These are phyloP conservation scores for Mortierella hygrophila DNA, from an alignment of 192 early-diverging fungal species.

Conservation along the genomic window DNA sequence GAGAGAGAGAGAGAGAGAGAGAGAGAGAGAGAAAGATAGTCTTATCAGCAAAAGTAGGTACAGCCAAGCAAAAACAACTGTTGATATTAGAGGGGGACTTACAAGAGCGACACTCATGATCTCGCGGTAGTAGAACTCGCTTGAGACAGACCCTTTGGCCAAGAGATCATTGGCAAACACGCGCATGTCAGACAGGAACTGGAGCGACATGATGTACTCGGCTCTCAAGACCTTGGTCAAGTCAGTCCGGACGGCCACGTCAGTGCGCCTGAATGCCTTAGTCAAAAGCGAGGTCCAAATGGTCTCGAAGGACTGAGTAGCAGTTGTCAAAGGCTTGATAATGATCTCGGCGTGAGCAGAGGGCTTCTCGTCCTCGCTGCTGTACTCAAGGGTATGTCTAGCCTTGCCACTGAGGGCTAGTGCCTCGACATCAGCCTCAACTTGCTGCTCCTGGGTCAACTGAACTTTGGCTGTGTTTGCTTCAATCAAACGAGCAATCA, in stretches of 20 bases:
- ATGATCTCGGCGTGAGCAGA: neutral
- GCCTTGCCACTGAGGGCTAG: neutral
- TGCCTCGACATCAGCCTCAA: conserved; percentile 17
- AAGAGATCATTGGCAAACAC: conserved; percentile 57
- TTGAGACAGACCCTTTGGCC: conserved; percentile 57
- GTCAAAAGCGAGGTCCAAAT: conserved; percentile 56
- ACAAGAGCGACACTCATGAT: conserved; percentile 72
- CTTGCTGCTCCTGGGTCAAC: neutral
- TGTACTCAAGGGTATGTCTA: conserved; percentile 17
- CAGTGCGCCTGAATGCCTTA: conserved; percentile 6
- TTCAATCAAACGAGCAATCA: conserved; percentile 61
- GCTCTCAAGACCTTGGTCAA: conserved; percentile 58
- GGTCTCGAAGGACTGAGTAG: conserved; percentile 32
- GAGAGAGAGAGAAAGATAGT: conserved; percentile 6
- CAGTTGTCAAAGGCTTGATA: neutral
- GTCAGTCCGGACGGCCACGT: conserved; percentile 16
- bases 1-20: neutral
- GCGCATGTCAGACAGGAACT: conserved; percentile 66
- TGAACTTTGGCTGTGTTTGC: neutral
- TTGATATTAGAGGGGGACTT: conserved; percentile 9
- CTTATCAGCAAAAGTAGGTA: neutral
- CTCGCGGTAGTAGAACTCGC: conserved; percentile 62
- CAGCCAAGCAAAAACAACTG: neutral
- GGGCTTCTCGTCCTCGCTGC: conserved; percentile 23
- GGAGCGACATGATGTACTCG: conserved; percentile 66